Base-by-base conservation (phyloP, 2,329 filamentous ascomycete genomes). In the Beauveria pseudobassiana region DNA sequence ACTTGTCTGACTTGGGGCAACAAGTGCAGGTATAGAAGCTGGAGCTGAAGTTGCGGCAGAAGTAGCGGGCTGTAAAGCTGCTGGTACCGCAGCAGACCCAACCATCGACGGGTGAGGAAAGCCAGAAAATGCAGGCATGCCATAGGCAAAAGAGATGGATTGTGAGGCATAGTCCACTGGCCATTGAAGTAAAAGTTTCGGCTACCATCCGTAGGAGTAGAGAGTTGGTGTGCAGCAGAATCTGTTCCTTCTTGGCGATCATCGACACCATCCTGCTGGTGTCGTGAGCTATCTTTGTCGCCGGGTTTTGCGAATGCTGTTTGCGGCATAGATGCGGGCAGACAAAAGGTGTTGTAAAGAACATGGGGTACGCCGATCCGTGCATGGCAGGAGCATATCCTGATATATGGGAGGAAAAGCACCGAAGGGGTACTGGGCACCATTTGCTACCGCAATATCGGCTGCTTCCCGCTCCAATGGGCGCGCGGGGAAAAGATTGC, bases 181-280 rank as follows among this genome's bases (percentile, higher is more conserved):
- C 78, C 77, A 56, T 81, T 78, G 67, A 71, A 72, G 62, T 74
- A 71, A 65, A 78, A 80, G 1, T 80, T 77, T 42, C 76, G 76
- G 38, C 67, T 74, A 28, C 72, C 74, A 57, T 83, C 80, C 60
- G 80, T 77, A 57, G 79, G 76, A 20, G 79, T 78, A 0, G 76
- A 74, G 12, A 76, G 72, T 1, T 77, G 74, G 45, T 77, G 67
- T 46, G 69, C 71, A 40, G 71, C 66, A 18, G 71, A 67, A 51
- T 68, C 72, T 20, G 68, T 55, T 58, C 72, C 76, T 45, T 75
- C 72, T 14, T 67, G 55, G 12, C 51, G 55, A n/a, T 66, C 63
- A 34, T 70, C 70, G 3, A 66, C 52, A 5, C 77, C 72, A 20
- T 68, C 67, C 54, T 72, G 73, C 60, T 69, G 71, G 50, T 69